A percentile compares a stretch with the other conserved stretches of the same genome.
Conservation (phyloP, 169 alveolate species). For the Perkinsus marinus region DNA sequence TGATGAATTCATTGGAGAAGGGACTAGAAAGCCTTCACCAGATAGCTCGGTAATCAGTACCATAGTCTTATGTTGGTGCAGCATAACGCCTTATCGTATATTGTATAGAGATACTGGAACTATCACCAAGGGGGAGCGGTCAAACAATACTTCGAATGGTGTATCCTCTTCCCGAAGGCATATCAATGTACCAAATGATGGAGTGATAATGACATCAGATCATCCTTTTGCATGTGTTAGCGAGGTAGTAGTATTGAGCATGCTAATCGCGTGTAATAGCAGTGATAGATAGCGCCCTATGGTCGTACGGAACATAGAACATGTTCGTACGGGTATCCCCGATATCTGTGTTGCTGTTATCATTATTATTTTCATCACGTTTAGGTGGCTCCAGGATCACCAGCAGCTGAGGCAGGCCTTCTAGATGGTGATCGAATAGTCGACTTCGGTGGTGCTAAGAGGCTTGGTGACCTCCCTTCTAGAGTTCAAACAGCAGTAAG, state of each 20-base stretch:
- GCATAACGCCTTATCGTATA: background rate
- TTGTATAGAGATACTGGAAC: background rate
- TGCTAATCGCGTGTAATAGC: too few relatives aligned
- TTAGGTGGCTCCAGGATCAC: background rate
- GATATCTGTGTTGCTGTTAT: background rate
- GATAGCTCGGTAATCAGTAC: background rate
- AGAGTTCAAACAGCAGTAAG: background rate
- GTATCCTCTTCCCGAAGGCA: too few relatives aligned
- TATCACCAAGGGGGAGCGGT: background rate
- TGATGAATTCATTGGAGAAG: background rate
- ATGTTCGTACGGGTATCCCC: too few relatives aligned
- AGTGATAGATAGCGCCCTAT: too few relatives aligned
- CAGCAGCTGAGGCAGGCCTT: background rate
- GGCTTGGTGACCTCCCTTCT: background rate
- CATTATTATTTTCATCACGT: too few relatives aligned
- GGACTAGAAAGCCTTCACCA: background rate
- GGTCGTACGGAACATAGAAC: too few relatives aligned
- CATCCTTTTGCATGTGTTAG: background rate
- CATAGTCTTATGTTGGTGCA: too few relatives aligned
- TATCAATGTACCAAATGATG: too few relatives aligned
- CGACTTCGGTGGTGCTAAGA: background rate
- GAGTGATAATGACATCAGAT: too few relatives aligned
- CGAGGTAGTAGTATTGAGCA: background rate
- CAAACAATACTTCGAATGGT: too few relatives aligned
- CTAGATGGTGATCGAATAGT: background rate